These are phyloP conservation scores for Diaporthe batatas DNA, from an alignment of 2,329 filamentous ascomycete species.

Conservation along the genomic window DNA sequence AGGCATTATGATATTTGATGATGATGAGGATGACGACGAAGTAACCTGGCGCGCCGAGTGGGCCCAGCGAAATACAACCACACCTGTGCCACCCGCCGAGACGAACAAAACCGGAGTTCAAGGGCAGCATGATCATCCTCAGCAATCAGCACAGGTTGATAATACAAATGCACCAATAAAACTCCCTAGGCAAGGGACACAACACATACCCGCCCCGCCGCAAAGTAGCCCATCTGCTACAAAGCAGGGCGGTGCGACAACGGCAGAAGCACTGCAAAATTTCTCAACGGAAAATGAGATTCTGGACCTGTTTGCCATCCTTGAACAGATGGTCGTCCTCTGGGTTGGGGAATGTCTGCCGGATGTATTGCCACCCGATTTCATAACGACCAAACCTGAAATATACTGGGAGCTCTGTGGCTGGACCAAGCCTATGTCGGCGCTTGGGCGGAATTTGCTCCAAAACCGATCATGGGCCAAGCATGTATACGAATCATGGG, in stretches of 20 bases:
- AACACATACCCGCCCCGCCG: too few relatives aligned
- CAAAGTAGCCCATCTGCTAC: not conserved
- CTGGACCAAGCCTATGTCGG: not conserved
- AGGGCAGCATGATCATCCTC: too few relatives aligned
- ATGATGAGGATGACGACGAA: not conserved
- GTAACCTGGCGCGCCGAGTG: not conserved
- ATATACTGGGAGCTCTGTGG: conserved; percentile 25
- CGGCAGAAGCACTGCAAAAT: not conserved
- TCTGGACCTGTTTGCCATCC: not conserved
- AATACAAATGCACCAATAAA: too few relatives aligned
- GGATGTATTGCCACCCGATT: not conserved
- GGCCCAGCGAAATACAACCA: not conserved
- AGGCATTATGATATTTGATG: too few relatives aligned
- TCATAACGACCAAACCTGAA: not conserved
- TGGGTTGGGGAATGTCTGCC: conserved; percentile 20
- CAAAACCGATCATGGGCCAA: not conserved
- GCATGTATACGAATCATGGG: conserved; percentile 24
- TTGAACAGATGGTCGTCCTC: not conserved
- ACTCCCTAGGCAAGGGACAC: not conserved
- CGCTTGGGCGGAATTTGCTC: not conserved
- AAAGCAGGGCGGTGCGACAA: not conserved
- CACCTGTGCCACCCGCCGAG: not conserved
- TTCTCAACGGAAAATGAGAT: not conserved
- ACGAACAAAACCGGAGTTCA: not conserved
- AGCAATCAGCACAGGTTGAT: not conserved